Percentiles rank a stretch among this genome's conserved stretches.
Evolutionary conservation across 345 rosid species (phyloP).

Genomic region (Clarkia xantiana): DNA sequence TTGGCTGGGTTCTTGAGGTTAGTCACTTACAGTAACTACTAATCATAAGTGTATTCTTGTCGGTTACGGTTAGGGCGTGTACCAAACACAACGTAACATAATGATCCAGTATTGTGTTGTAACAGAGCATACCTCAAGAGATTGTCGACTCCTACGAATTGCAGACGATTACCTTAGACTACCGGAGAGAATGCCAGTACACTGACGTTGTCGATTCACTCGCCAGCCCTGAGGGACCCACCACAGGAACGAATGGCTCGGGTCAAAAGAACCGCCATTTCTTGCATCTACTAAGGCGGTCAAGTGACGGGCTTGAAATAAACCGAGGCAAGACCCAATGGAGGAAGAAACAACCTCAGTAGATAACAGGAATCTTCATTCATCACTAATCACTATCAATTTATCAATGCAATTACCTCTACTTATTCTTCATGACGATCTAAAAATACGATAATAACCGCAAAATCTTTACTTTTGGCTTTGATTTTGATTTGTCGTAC

Average conservation of each 20-base stretch:
- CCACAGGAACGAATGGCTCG: conserved; percentile 45
- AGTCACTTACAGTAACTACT: too few species aligned
- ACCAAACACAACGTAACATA: too few species aligned
- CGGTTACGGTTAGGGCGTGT: too few species aligned
- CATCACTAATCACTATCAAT: not conserved
- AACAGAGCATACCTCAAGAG: conserved; percentile 91
- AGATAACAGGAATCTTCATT: conserved; percentile 14
- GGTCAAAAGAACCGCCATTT: conserved; percentile 31
- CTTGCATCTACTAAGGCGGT: conserved; percentile 62
- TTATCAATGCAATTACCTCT: not conserved
- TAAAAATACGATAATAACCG: too few species aligned
- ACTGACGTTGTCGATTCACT: conserved; percentile 76
- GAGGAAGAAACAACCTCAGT: conserved; percentile 58
- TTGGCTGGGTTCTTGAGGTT: conserved; percentile 95
- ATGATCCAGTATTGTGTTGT: conserved; percentile 5
- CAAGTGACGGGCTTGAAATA: conserved; percentile 65
- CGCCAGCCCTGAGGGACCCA: conserved; percentile 36
- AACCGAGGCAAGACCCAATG: conserved; percentile 76
- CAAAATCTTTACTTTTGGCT: too few species aligned
- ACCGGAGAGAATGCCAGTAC: conserved; percentile 83
- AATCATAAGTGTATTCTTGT: too few species aligned
- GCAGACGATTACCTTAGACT: conserved; percentile 67
- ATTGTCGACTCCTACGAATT: conserved; percentile 73
- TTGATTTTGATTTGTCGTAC: too few species aligned
- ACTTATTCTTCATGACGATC: too few species aligned